Evolutionary conservation across 2,329 filamentous ascomycete species (phyloP).

Genomic region (Hortaea werneckii): DNA sequence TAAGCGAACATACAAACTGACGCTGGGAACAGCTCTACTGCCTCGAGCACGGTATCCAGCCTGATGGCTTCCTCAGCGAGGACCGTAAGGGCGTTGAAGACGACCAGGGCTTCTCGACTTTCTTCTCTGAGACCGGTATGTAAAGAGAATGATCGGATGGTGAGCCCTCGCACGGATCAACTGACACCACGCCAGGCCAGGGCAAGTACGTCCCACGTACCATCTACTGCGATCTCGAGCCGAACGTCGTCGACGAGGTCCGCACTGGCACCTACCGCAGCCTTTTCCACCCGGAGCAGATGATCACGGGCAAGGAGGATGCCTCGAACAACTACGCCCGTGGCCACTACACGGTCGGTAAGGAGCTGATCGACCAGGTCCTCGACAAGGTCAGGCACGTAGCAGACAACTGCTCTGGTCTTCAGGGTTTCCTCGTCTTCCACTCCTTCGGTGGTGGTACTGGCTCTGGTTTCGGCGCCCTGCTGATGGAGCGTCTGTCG

Average conservation of each 20-base stretch:
- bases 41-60: constrained; percentile 99
- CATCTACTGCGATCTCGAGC: constrained; percentile 99
- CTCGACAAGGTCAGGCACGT: constrained; percentile 96
- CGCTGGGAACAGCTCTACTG: constrained; percentile 73
- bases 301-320: constrained; percentile 99
- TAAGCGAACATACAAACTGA: constrained; percentile 22
- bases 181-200: constrained; percentile 54
- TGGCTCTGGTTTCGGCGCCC: constrained; percentile 94
- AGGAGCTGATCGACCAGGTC: constrained; percentile 97
- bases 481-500: constrained; percentile 97
- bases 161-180: constrained; percentile 22
- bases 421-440: constrained; percentile 99
- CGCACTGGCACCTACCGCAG: constrained; percentile 92
- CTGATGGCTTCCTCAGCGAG: constrained; percentile 96
- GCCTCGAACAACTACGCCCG: constrained; percentile 99
- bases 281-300: constrained; percentile 97
- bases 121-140: constrained; percentile 98
- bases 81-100: constrained; percentile 89
- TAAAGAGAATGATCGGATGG: constrained; percentile 15
- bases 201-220: constrained; percentile 98
- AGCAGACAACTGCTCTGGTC: constrained; percentile 93
- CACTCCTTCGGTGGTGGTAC: constrained; percentile 99
- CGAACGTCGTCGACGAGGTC: constrained; percentile 98
- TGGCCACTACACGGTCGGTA: constrained; percentile 98
- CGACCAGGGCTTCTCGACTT: constrained; percentile 98